phyloP scores from a whole-genome alignment of 257 asterid species.

The Striga asiatica region DNA sequence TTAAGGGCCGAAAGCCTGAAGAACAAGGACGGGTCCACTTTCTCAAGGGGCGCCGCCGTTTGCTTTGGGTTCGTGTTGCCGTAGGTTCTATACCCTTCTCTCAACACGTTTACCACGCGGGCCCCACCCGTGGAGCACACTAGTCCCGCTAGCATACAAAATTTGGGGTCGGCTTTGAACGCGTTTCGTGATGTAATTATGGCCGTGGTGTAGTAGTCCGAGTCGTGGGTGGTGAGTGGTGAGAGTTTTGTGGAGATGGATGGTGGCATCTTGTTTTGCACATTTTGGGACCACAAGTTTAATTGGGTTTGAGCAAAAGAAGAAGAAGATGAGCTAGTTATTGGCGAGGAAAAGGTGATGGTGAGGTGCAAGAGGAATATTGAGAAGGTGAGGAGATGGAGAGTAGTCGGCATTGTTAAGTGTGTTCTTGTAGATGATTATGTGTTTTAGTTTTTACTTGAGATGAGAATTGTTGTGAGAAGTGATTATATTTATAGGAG shows the following conservation, averaged over 20 bases:
- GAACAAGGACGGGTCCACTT: constrained; percentile 1
- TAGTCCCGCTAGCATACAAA: not conserved
- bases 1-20: not conserved
- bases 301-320: not conserved
- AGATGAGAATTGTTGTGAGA: not conserved
- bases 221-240: not conserved
- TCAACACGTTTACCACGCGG: not conserved
- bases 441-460: not conserved
- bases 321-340: not conserved
- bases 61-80: no score
- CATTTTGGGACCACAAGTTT: not conserved
- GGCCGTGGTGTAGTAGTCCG: not conserved
- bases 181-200: not conserved
- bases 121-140: not conserved
- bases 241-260: not conserved
- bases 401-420: no score
- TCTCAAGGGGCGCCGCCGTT: no score
- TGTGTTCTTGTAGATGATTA: no score
- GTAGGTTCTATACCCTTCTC: not conserved
- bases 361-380: not conserved
- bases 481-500: not conserved
- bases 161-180: not conserved
- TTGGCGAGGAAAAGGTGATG: not conserved
- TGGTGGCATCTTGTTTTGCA: not conserved
- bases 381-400: no score